phyloP scores from a whole-genome alignment of 2,329 filamentous ascomycete species.

The Hypoxylon sp. region DNA sequence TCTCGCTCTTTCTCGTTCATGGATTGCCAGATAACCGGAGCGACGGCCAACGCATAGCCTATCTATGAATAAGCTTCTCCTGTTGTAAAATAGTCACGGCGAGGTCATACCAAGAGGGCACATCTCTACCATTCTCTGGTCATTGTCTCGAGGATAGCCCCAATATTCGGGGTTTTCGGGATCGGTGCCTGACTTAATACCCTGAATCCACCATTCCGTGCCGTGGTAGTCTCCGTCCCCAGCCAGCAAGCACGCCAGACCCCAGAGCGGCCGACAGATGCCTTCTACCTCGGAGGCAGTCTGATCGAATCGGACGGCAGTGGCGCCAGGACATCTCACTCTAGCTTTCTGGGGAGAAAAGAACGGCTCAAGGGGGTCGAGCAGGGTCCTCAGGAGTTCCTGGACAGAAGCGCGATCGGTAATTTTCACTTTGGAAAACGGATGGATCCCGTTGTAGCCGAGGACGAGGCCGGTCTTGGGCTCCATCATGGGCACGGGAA shows the following conservation, averaged over 20 bases:
- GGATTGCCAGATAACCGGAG: slow-evolving; percentile 70
- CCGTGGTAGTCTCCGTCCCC: slow-evolving; percentile 71
- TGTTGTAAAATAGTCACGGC: neutral
- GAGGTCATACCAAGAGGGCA: slow-evolving; percentile 69
- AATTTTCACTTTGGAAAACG: slow-evolving; percentile 62
- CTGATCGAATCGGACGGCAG: slow-evolving; percentile 80
- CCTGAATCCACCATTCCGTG: slow-evolving; percentile 72
- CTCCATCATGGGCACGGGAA: slow-evolving; percentile 35
- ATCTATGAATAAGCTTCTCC: slow-evolving; percentile 1
- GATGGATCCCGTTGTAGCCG: slow-evolving; percentile 62
- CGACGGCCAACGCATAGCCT: slow-evolving; percentile 76
- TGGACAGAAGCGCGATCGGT: slow-evolving; percentile 64
- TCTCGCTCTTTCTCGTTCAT: slow-evolving; percentile 67
- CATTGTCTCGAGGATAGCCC: slow-evolving; percentile 77
- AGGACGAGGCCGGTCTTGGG: slow-evolving; percentile 52
- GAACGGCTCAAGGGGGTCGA: slow-evolving; percentile 75
- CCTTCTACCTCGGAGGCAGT: slow-evolving; percentile 80
- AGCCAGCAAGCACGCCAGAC: slow-evolving; percentile 72
- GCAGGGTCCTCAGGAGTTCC: slow-evolving; percentile 66
- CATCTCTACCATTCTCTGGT: slow-evolving; percentile 87
- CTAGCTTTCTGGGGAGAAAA: slow-evolving; percentile 73
- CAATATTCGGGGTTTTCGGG: slow-evolving; percentile 76
- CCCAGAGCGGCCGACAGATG: slow-evolving; percentile 79
- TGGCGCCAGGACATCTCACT: slow-evolving; percentile 72
- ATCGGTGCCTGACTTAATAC: slow-evolving; percentile 74